Percentiles rank a stretch among this genome's conserved stretches.
Evolutionary conservation across 495 filamentous ascomycete genomes (phyloP).

Genomic region (Tuber melanosporum): DNA sequence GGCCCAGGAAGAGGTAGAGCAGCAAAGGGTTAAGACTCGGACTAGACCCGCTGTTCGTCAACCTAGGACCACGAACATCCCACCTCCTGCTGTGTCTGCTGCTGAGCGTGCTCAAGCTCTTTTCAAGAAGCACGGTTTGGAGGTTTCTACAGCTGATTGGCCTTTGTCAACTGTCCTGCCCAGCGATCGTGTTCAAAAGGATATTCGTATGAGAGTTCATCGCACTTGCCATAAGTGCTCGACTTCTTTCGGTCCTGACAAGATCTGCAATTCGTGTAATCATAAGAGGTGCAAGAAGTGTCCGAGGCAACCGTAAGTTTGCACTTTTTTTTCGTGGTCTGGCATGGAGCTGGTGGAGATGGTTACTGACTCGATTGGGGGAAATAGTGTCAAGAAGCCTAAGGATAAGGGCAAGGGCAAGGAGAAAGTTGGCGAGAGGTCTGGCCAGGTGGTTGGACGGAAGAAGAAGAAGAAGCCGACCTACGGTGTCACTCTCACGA

Average conservation of each 20-base stretch:
- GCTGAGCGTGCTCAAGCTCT: constrained; percentile 40
- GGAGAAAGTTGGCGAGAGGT: constrained; percentile 39
- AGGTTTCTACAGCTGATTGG: constrained; percentile 37
- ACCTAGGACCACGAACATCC: constrained; percentile 21
- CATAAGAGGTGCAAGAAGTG: constrained; percentile 75
- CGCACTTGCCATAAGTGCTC: constrained; percentile 74
- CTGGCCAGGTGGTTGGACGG: constrained; percentile 38
- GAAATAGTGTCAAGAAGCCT: constrained; percentile 45
- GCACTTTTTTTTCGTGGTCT: not conserved
- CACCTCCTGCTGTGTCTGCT: constrained; percentile 32
- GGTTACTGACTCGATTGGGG: constrained; percentile 16
- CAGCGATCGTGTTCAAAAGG: constrained; percentile 65
- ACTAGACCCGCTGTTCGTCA: constrained; percentile 9
- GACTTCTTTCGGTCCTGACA: constrained; percentile 63
- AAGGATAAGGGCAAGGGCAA: constrained; percentile 46
- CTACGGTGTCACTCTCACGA: constrained; percentile 48
- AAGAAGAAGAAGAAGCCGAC: constrained; percentile 42
- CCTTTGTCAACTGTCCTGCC: constrained; percentile 32
- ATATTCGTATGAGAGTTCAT: constrained; percentile 85
- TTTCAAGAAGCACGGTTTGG: constrained; percentile 42
- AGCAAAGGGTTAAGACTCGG: not conserved
- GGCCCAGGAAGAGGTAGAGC: constrained; percentile 7
- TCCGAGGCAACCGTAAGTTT: constrained; percentile 57
- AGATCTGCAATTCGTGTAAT: constrained; percentile 63
- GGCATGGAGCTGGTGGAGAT: too few relatives aligned